Base-by-base conservation (phyloP, 345 rosid species). In the Bruguiera sexangula region DNA sequence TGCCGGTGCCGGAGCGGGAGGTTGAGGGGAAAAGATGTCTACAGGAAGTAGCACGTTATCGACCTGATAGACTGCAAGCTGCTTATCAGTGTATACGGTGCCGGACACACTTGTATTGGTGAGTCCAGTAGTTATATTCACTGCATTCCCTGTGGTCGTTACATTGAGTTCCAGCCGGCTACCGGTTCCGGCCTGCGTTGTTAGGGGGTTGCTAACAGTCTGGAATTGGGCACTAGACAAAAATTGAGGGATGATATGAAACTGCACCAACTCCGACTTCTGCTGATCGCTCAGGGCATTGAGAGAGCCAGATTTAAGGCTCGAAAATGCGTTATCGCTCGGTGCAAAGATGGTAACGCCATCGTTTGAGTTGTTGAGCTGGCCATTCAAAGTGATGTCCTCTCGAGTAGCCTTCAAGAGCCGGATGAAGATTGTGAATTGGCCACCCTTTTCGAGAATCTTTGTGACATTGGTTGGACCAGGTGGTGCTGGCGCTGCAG, bases 41-140 rank as follows among this genome's bases (percentile, higher is more conserved):
- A 70, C 55, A 24, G 86, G 86, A 31, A 73, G 86, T 48, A 82
- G 66, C 26, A 82, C 86, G 69, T 82, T 70, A 69, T 79, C 82
- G 1, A 82, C 83, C 53, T 68, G 74, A 21, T 78, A 83, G 18
- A 83, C 69, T 3, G 86, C 79, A 52, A 83, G 74, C 54, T 76
- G 83, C 15, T 63, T 71, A 65, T 83, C 84, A 19, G 74, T 62
- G 62, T 64, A 78, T 0, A 83, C 24, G 10, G 71, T 43, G 30
- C 82, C 79, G 11, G 71, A 60, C 21, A 83, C 78, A 1, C 76
- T 70, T n/a, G 86, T 78, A n/a, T 83, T 80, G 68, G 60, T 78
- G 30, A 80, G 62, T 10, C 84, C 86, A 0, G 81, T 70, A 13
- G 86, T 73, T 32, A 83, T 53, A 64, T 83, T 83, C 43, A 83